Conservation (phyloP, 805 yeast species). For the Ogataea glucozyma region DNA sequence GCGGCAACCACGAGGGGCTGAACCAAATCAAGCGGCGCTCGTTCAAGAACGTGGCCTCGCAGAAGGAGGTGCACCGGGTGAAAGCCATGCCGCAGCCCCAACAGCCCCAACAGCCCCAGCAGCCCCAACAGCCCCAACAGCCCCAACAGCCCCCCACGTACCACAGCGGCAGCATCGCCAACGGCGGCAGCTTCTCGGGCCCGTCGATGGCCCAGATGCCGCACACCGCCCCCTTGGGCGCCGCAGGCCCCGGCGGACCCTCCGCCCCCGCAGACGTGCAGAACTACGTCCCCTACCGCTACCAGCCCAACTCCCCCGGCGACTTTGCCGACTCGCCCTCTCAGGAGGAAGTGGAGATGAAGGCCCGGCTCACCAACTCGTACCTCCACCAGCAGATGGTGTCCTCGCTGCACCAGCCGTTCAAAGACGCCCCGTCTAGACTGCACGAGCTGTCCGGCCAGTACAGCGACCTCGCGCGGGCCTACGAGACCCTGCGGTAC, state of each 20-base stretch:
- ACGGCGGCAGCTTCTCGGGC: not conserved
- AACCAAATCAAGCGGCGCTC: slow-evolving; percentile 79
- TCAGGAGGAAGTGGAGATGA: slow-evolving; percentile 29
- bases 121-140: slow-evolving; percentile 2
- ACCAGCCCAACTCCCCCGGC: slow-evolving; percentile 24
- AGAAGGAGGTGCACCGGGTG: slow-evolving; percentile 33
- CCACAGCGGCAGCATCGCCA: slow-evolving; percentile 1
- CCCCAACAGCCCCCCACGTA: not conserved
- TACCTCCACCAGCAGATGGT: slow-evolving; percentile 27
- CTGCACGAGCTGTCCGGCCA: slow-evolving; percentile 19
- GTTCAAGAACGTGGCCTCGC: slow-evolving; percentile 31
- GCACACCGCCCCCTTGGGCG: too few relatives aligned
- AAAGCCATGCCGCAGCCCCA: slow-evolving; percentile 19
- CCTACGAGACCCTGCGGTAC: slow-evolving; percentile 43
- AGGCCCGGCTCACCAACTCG: slow-evolving; percentile 24
- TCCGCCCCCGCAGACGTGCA: slow-evolving; percentile 19
- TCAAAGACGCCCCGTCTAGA: slow-evolving; percentile 17
- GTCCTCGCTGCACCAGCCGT: slow-evolving; percentile 18
- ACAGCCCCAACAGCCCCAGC: slow-evolving; percentile 1
- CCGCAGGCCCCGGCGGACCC: not conserved
- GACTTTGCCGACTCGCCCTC: slow-evolving; percentile 20
- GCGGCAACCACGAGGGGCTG: slow-evolving; percentile 76
- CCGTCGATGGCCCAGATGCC: too few relatives aligned
- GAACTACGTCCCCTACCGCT: slow-evolving; percentile 30
- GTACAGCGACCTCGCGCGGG: slow-evolving; percentile 43